These are phyloP conservation scores for Huiozyma sinensis DNA, from an alignment of 805 yeast species.

Conservation along the genomic window DNA sequence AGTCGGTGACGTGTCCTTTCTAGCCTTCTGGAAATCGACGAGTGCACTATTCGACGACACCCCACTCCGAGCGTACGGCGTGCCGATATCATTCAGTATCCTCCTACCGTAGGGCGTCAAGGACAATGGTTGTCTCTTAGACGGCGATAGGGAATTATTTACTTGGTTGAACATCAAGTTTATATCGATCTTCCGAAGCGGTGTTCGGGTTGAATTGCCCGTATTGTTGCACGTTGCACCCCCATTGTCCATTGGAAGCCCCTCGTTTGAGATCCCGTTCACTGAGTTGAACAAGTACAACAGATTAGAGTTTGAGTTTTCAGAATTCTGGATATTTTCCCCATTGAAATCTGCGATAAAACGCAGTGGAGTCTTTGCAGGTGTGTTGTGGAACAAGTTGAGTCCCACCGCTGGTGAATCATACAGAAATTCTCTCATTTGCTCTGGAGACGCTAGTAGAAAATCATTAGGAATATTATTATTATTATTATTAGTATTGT, in stretches of 20 bases:
- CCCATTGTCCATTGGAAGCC: background rate
- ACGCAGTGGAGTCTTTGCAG: conserved; percentile 27
- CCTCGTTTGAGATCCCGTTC: conserved; percentile 2
- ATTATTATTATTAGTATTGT: background rate
- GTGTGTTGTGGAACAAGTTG: conserved; percentile 25
- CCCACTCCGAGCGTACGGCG: conserved; percentile 16
- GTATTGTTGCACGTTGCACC: background rate
- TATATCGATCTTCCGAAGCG: conserved; percentile 24
- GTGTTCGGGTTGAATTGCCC: conserved; percentile 12
- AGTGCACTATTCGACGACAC: conserved; percentile 24
- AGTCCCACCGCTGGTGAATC: conserved; percentile 25
- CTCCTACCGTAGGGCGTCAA: conserved; percentile 27
- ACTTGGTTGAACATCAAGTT: conserved; percentile 25
- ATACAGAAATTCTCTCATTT: conserved; percentile 25
- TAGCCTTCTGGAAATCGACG: conserved; percentile 26
- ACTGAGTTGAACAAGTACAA: conserved; percentile 7
- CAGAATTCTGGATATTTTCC: conserved; percentile 2
- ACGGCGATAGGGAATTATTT: conserved; percentile 22
- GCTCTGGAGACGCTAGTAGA: conserved; percentile 27
- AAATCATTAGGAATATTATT: conserved; percentile 21
- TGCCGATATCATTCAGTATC: conserved; percentile 23
- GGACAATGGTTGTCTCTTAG: conserved; percentile 19
- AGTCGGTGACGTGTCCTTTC: conserved; percentile 16
- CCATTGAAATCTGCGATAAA: conserved; percentile 16
- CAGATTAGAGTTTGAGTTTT: conserved; percentile 6